These are phyloP conservation scores for Boletus patriciae DNA, from an alignment of 768 basidiomycete species.

Conservation along the genomic window DNA sequence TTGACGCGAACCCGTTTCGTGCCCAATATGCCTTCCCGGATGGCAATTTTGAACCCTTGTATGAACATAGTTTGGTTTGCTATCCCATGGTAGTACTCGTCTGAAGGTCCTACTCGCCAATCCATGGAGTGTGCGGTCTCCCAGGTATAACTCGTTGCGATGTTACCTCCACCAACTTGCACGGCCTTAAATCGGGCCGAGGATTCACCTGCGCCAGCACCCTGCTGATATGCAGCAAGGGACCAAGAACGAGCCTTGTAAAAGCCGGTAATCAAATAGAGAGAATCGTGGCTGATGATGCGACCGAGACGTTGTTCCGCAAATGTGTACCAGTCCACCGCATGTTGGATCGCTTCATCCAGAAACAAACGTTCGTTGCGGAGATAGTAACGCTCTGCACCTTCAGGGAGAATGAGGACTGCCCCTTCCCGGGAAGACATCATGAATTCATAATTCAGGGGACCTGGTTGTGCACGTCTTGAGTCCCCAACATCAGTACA, in stretches of 20 bases:
- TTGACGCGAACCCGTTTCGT: constrained; percentile 2
- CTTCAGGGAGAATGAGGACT: constrained; percentile 34
- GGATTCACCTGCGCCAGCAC: not conserved
- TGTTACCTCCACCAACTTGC: constrained; percentile 11
- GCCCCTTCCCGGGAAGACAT: constrained; percentile 30
- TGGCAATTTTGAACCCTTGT: constrained; percentile 19
- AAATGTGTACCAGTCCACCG: constrained; percentile 30
- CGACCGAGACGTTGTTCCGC: constrained; percentile 20
- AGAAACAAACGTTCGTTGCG: constrained; percentile 20
- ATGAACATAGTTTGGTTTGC: constrained; percentile 26
- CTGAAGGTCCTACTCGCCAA: constrained; percentile 7
- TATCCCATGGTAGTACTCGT: constrained; percentile 2
- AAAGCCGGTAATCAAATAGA: constrained; percentile 25
- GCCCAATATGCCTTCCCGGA: constrained; percentile 2
- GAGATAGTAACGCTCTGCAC: constrained; percentile 25
- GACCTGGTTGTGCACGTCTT: not conserved
- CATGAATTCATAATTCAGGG: constrained; percentile 12
- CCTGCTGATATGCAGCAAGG: constrained; percentile 19
- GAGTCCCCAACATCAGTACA: not conserved
- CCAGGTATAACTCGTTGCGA: constrained; percentile 14
- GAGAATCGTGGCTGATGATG: constrained; percentile 21
- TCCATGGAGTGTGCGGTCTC: constrained; percentile 11
- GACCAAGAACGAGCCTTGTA: constrained; percentile 27
- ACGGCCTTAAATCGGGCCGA: constrained; percentile 14
- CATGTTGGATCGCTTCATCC: constrained; percentile 22